Conservation (phyloP, 306 rosid genomes). For the Trichosanthes truncata region DNA sequence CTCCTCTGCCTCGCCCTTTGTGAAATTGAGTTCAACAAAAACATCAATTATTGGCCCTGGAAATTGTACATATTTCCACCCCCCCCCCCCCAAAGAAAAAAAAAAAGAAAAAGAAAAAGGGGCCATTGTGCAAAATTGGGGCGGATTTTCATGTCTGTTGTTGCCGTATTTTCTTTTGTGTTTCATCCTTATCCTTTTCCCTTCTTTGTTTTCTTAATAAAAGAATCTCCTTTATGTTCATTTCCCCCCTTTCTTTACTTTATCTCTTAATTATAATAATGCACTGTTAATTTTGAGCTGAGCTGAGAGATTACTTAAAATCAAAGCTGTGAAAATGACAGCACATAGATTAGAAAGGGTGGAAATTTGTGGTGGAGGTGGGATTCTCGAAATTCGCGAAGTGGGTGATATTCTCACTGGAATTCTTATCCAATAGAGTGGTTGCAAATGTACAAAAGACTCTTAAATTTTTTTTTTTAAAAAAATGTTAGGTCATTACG, state of each 20-base stretch:
- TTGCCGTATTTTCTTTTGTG: background rate
- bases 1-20: background rate
- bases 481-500: background rate
- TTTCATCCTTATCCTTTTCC: constrained; percentile 6
- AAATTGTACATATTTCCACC: constrained; percentile 8
- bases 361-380: background rate
- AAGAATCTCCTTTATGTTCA: background rate
- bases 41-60: background rate
- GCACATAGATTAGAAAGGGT: background rate
- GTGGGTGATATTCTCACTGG: background rate
- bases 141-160: background rate
- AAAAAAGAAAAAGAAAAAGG: background rate
- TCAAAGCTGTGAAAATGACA: background rate
- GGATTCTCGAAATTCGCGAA: background rate
- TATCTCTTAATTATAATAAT: background rate
- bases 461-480: too few relatives aligned
- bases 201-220: background rate
- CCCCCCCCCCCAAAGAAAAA: background rate
- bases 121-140: background rate
- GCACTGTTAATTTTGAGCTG: background rate
- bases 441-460: background rate
- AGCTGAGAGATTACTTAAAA: background rate
- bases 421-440: background rate
- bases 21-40: background rate
- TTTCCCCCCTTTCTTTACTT: background rate